Evolutionary conservation across 768 basidiomycete genomes (phyloP).

Genomic region (Gloeopeniophorella convolvens): DNA sequence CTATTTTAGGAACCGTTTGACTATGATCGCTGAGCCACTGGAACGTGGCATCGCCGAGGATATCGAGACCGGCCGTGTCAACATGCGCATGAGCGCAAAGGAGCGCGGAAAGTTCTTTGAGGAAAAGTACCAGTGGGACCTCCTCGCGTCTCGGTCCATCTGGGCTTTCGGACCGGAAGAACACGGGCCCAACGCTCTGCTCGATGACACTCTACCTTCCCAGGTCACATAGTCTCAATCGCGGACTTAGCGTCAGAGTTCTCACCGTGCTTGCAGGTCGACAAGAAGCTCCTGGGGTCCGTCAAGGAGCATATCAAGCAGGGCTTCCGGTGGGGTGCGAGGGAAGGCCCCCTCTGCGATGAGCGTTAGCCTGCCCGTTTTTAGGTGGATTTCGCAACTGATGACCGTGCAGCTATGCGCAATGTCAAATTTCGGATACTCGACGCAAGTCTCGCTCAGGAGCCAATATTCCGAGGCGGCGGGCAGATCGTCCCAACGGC

Average conservation of each 20-base stretch:
- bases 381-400: neutral
- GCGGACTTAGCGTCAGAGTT: neutral
- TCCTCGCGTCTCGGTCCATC: conserved; percentile 94
- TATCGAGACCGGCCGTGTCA: conserved; percentile 87
- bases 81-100: conserved; percentile 92
- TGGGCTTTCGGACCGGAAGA: conserved; percentile 99
- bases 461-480: conserved; percentile 96
- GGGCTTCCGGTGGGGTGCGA: conserved; percentile 98
- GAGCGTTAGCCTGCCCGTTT: conserved; percentile 68
- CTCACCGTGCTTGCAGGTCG: conserved; percentile 46
- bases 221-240: conserved; percentile 51
- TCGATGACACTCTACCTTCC: conserved; percentile 95
- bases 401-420: conserved; percentile 68
- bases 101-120: conserved; percentile 95
- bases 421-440: conserved; percentile 97
- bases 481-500: conserved; percentile 99
- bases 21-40: conserved; percentile 98
- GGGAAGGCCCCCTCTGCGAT: conserved; percentile 96
- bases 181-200: conserved; percentile 83
- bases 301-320: conserved; percentile 97
- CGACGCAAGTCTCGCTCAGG: conserved; percentile 87
- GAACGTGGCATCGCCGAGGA: conserved; percentile 96
- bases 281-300: conserved; percentile 84
- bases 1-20: conserved; percentile 79
- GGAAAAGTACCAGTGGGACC: conserved; percentile 96